These are phyloP conservation scores for Paramecium biaurelia DNA, from an alignment of 73 alveolate species.

Conservation along the genomic window DNA sequence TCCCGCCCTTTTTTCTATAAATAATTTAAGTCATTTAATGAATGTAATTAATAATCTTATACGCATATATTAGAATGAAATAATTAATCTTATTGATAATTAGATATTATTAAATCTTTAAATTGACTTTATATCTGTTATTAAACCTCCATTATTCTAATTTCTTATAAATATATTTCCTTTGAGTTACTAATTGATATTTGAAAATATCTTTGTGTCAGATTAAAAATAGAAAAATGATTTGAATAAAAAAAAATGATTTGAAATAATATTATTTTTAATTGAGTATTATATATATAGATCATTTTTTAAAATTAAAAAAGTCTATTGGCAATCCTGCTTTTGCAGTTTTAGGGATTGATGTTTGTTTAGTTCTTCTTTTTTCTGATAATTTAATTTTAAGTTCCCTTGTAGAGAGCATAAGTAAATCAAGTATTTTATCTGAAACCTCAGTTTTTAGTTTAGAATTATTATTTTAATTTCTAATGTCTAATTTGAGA, in stretches of 20 bases:
- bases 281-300: neutral
- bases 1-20: neutral
- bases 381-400: neutral
- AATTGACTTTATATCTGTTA: no score
- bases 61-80: no score
- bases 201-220: no score
- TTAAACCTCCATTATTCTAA: no score
- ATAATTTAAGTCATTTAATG: neutral
- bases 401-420: neutral
- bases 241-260: no score
- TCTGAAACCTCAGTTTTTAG: neutral
- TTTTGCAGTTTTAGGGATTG: neutral
- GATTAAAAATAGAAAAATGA: no score
- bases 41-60: neutral
- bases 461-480: neutral
- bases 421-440: neutral
- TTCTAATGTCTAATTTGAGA: neutral
- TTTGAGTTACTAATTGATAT: no score
- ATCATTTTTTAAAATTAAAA: slow-evolving; percentile 1
- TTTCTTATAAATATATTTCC: no score
- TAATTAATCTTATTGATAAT: neutral
- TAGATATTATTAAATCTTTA: no score
- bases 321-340: neutral
- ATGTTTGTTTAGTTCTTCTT: neutral
- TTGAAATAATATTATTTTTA: no score